A percentile compares a stretch with the other conserved stretches of the same genome.
Conservation (phyloP, 257 asterid genomes). For the Solanum sejunctum region DNA sequence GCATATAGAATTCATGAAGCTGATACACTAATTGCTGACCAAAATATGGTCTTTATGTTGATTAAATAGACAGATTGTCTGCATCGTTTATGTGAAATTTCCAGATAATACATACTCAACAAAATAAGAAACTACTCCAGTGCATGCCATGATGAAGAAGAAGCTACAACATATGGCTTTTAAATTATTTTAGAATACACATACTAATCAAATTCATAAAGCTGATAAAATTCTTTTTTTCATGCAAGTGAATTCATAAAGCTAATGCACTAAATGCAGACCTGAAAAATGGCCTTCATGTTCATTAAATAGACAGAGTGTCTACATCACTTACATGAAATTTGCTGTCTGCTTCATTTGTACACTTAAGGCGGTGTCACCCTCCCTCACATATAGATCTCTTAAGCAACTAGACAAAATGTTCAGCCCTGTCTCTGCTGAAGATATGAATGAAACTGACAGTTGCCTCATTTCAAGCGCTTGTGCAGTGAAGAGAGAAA, state of each 20-base stretch:
- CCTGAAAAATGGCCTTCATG: neutral
- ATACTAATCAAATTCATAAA: neutral
- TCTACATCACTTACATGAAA: constrained; percentile 24
- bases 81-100: neutral
- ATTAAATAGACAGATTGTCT: neutral
- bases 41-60: neutral
- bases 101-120: neutral
- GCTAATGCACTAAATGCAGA: neutral
- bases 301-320: neutral
- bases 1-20: neutral
- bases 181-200: neutral
- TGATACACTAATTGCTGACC: neutral
- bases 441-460: constrained; percentile 29
- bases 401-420: constrained; percentile 25
- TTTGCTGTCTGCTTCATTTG: constrained; percentile 7
- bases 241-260: neutral
- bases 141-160: neutral
- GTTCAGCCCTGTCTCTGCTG: constrained; percentile 35
- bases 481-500: constrained; percentile 23
- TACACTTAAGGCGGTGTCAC: constrained; percentile 6
- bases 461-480: constrained; percentile 39
- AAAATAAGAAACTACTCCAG: neutral
- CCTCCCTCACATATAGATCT: constrained; percentile 17
- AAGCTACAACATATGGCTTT: neutral
- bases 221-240: neutral